Evolutionary conservation across 176 grass and related monocot genomes (phyloP).

Genomic region (Cenchrus purpureus): DNA sequence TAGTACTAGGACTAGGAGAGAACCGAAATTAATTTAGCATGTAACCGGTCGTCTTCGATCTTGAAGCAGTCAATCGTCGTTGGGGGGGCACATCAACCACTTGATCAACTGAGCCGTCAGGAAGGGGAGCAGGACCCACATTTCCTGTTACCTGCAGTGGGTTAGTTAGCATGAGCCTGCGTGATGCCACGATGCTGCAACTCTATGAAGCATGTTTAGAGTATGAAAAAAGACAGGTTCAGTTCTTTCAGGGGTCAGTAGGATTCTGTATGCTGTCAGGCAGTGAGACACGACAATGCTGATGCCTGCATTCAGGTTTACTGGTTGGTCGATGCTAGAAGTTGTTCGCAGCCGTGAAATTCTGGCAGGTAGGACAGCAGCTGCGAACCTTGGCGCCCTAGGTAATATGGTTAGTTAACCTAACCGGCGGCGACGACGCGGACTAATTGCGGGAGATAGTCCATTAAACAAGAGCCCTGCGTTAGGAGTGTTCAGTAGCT

Average conservation of each 20-base stretch:
- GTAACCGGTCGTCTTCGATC: background rate
- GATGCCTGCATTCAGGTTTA: background rate
- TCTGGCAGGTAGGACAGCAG: background rate
- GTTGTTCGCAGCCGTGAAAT: background rate
- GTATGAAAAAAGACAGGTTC: conserved; percentile 8
- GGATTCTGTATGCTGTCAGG: background rate
- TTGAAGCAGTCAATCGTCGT: conserved; percentile 16
- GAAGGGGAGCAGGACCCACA: background rate
- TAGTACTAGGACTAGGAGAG: background rate
- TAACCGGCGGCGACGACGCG: conserved; percentile 10
- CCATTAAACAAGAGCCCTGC: conserved; percentile 1
- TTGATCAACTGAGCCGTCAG: background rate
- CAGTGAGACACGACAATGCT: background rate
- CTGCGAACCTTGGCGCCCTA: background rate
- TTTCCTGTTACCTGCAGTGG: background rate
- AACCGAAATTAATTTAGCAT: background rate
- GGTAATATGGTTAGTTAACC: conserved; percentile 24
- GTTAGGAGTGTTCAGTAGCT: background rate
- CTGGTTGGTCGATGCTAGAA: background rate
- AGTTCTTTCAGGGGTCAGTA: background rate
- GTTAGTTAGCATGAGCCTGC: background rate
- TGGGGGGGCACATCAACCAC: conserved; percentile 9
- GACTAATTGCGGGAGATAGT: background rate
- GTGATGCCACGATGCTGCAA: background rate
- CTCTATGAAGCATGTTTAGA: background rate